These are phyloP conservation scores for Xylaria hypoxylon DNA, from an alignment of 2,329 filamentous ascomycete genomes.

Conservation along the genomic window DNA sequence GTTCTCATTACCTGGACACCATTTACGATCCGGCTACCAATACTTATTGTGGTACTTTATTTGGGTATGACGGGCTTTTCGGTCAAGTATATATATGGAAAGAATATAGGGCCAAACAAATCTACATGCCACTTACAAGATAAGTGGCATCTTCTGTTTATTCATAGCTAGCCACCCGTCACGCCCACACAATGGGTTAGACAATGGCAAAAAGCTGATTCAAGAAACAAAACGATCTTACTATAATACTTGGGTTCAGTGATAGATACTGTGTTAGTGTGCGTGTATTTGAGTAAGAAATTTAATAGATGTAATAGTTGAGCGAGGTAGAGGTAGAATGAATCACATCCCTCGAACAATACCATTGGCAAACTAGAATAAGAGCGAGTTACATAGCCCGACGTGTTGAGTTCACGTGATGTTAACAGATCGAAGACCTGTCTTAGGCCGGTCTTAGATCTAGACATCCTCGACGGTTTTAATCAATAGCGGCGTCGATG, in stretches of 20 bases:
- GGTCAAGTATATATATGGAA: constrained; percentile 31
- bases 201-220: constrained; percentile 16
- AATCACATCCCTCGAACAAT: background rate
- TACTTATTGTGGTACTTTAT: constrained; percentile 2
- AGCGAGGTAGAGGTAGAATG: background rate
- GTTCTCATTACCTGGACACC: constrained; percentile 28
- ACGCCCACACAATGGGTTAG: constrained; percentile 3
- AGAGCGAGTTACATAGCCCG: background rate
- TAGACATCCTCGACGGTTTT: background rate
- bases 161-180: constrained; percentile 20
- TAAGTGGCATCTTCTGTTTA: constrained; percentile 20
- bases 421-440: background rate
- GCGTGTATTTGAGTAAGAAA: background rate
- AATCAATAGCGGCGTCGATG: background rate
- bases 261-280: background rate
- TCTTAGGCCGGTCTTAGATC: constrained; percentile 1
- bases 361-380: background rate
- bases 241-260: constrained; percentile 17
- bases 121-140: constrained; percentile 27
- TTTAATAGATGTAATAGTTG: background rate
- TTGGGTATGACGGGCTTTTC: constrained; percentile 22
- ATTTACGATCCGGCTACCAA: constrained; percentile 31
- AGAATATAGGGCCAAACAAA: constrained; percentile 32
- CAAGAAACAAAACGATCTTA: constrained; percentile 17
- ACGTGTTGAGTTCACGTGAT: background rate